Conservation (phyloP, 78 protist species). For the Protostelium mycophagum region DNA sequence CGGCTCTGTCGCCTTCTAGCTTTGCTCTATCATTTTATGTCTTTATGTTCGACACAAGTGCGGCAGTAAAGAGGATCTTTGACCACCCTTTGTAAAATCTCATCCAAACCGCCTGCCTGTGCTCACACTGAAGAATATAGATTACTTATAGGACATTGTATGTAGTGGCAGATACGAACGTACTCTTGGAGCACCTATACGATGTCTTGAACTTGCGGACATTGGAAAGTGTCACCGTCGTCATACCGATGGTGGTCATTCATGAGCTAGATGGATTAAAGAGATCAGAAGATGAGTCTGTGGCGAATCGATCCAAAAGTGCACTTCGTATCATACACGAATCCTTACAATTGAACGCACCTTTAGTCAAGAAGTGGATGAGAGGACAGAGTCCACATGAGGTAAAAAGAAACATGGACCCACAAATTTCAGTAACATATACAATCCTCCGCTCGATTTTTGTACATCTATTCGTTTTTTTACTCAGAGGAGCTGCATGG, state of each 20-base stretch:
- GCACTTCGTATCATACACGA: background rate
- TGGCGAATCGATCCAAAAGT: background rate
- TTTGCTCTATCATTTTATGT: no score
- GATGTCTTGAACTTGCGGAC: background rate
- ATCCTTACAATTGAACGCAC: background rate
- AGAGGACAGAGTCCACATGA: background rate
- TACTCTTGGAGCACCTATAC: background rate
- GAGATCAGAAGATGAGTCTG: background rate
- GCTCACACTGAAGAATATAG: background rate
- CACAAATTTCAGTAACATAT: no score
- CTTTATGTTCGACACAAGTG: no score
- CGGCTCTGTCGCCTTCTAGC: background rate
- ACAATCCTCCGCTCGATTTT: no score
- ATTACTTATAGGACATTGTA: background rate
- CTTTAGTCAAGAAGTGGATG: conserved; percentile 1
- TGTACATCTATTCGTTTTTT: background rate
- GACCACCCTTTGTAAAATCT: no score
- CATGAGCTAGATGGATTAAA: background rate
- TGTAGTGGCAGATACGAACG: background rate
- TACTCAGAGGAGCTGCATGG: background rate
- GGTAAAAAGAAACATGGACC: no score
- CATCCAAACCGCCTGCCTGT: no score
- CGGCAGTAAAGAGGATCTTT: no score
- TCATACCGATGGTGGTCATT: background rate
- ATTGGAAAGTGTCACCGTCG: background rate